phyloP scores from a whole-genome alignment of 2,329 filamentous ascomycete species.

The Phaeosphaeriaceae sp. region DNA sequence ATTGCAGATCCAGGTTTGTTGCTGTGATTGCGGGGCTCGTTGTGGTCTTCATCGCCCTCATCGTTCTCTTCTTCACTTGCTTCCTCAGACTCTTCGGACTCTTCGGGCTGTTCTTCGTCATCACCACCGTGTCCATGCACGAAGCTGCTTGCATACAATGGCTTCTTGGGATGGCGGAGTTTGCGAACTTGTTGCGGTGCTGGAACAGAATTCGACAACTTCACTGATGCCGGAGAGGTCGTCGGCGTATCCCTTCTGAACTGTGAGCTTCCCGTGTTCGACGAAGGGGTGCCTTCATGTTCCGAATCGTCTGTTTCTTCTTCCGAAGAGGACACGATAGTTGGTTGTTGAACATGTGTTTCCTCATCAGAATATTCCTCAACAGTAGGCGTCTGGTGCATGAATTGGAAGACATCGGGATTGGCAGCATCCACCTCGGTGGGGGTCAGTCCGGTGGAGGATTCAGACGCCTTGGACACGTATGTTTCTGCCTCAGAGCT shows the following conservation, averaged over 20 bases:
- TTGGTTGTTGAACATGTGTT: constrained; percentile 4
- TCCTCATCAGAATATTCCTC: constrained; percentile 17
- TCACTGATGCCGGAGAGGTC: constrained; percentile 39
- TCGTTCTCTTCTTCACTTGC: constrained; percentile 21
- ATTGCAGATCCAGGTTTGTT: constrained; percentile 18
- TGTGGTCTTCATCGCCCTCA: constrained; percentile 25
- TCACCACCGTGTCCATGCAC: constrained; percentile 31
- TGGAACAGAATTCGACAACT: constrained; percentile 16
- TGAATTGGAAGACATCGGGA: constrained; percentile 40
- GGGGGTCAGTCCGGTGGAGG: constrained; percentile 15
- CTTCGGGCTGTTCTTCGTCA: constrained; percentile 14
- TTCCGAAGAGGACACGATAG: constrained; percentile 25
- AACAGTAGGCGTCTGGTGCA: constrained; percentile 19
- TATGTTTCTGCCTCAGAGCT: constrained; percentile 18
- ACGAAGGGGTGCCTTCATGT: constrained; percentile 27
- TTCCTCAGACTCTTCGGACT: constrained; percentile 17
- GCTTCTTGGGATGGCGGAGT: constrained; percentile 29
- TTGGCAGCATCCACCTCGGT: constrained; percentile 26
- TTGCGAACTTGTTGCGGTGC: constrained; percentile 18
- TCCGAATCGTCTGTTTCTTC: constrained; percentile 23
- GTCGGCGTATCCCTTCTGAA: constrained; percentile 29
- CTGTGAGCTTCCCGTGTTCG: constrained; percentile 28
- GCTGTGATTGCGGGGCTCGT: constrained; percentile 15
- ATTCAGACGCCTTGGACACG: constrained; percentile 18
- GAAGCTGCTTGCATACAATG: constrained; percentile 43